Evolutionary conservation across 257 asterid species (phyloP), one percentile per base, ranked within the genome.

Genomic region (Ophiorrhiza pumila): DNA sequence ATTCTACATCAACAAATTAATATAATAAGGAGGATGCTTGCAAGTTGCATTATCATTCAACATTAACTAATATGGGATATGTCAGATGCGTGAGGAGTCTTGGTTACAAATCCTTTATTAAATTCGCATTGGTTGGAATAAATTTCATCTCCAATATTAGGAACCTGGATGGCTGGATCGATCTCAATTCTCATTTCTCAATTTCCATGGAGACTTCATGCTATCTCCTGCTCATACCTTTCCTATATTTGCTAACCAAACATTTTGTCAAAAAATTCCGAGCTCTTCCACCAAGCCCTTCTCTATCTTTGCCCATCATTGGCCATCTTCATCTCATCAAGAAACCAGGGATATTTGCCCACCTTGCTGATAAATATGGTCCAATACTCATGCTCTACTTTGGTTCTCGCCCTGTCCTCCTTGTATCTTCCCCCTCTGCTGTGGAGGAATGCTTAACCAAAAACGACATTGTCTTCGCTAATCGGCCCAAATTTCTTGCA

Each of bases 261-360:
- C 82, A 86, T 7, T 32, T 91, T n/a, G 64, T 73, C 4, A 76
- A 78, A 85, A 86, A 78, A n/a, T 56, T 83, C 1, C 78, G 71
- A 42, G 88, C 85, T 71, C 90, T 80, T n/a, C 96, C 96, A 12
- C 94, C 96, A 1, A 73, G 77, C 71, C 96, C 95, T 3, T 86
- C 78, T 46, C 88, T 87, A 31, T 25, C 82, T 58, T 84, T 89
- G 32, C 97, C 96, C 43, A 50, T 86, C 53, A 41, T 89, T 11
- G 97, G 96, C 68, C 95, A 88, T 80, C 79, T 87, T 77, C 78
- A 89, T 77, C 85, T 91, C 2, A 75, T 89, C 60, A 75, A 62
- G 47, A 80, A 74, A 10, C 95, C 97, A 0, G 87, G 87, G 61
- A 74, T 86, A 78, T 80, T 90, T 0, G 73, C 91, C 23, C 64